Evolutionary conservation across 2,329 filamentous ascomycete genomes (phyloP), one percentile per base, ranked within the genome.

Genomic region (Tolypocladium guangdongense): DNA sequence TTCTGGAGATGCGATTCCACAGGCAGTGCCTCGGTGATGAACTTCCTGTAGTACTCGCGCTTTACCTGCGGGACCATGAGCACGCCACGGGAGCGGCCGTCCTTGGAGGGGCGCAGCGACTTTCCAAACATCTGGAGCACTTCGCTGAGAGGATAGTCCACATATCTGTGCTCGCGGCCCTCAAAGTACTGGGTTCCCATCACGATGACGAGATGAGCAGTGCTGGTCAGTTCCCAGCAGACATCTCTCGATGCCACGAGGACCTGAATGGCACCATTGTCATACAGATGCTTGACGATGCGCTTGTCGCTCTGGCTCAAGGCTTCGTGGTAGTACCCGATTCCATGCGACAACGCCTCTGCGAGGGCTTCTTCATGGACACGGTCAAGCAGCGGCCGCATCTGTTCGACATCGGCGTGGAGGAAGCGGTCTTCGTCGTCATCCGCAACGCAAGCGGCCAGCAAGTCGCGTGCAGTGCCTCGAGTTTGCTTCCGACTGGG

Each of bases 121-220:
- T 93, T 95, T 61, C 93, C 93, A 62, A 97, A 96, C 92, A 99
- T 99, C 65, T 99, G 93, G 53, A 99, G 74, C 18, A 99, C 83
- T 66, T 99, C 93, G 63, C 87, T 92, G 59, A 97, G 82, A 4
- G 90, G 87, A 64, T 99, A 99, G 70, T 99, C 93, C 52, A 97
- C 84, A 68, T 99, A 99, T 56, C 95, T 86, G 68, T 99, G 95
- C 70, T 99, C 92, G 50, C 90, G 86, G 7, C 93, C 93, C 64
- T 99, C 93, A 60, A 92, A 99, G 71, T 91, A 96, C 65, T 99
- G 93, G 1, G 95, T 99, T 18, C 91, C 91, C 91, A 99, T 97
- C 35, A 99, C 85, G 49, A 99, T 81, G 16, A 97, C 91, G 16
- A 99, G 77, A 66, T 97, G 91, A 4, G 92, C 91, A 1, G 82